phyloP scores from a whole-genome alignment of 2,329 filamentous ascomycete species.

The Fusarium sp. region DNA sequence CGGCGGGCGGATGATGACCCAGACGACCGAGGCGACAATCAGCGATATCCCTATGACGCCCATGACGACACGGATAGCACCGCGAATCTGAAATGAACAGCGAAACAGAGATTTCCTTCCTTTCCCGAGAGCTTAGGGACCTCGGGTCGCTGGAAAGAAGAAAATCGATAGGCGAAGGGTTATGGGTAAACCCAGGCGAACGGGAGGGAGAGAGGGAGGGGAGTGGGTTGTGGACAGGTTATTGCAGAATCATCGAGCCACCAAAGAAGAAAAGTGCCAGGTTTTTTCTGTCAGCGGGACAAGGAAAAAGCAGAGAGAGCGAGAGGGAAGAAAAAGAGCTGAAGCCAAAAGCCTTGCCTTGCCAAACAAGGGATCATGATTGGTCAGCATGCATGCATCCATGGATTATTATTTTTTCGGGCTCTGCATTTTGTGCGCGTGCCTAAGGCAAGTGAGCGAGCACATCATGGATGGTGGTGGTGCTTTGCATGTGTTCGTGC shows the following conservation, averaged over 20 bases:
- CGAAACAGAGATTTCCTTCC: slow-evolving; percentile 3
- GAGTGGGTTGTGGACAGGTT: slow-evolving; percentile 44
- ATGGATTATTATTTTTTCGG: neutral
- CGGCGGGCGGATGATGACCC: slow-evolving; percentile 64
- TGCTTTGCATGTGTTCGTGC: neutral
- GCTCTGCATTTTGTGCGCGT: neutral
- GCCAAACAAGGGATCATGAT: slow-evolving; percentile 20
- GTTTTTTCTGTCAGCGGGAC: slow-evolving; percentile 31
- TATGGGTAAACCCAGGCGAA: neutral
- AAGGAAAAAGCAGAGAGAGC: slow-evolving; percentile 22
- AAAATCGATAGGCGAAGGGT: slow-evolving; percentile 25
- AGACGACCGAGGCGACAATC: slow-evolving; percentile 69
- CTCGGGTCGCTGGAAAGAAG: neutral
- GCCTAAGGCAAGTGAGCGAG: neutral
- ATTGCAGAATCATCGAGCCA: slow-evolving; percentile 45
- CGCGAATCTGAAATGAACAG: neutral
- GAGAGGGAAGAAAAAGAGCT: slow-evolving; percentile 7
- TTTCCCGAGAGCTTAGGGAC: slow-evolving; percentile 11
- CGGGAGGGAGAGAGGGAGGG: neutral
- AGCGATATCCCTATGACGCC: slow-evolving; percentile 70
- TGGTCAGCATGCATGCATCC: slow-evolving; percentile 7
- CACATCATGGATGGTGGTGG: neutral
- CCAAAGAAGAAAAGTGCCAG: slow-evolving; percentile 4
- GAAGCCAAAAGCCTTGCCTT: slow-evolving; percentile 23
- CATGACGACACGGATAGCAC: slow-evolving; percentile 57